phyloP scores from a whole-genome alignment of 2,329 filamentous ascomycete genomes.

The Cladophialophora yegresii region DNA sequence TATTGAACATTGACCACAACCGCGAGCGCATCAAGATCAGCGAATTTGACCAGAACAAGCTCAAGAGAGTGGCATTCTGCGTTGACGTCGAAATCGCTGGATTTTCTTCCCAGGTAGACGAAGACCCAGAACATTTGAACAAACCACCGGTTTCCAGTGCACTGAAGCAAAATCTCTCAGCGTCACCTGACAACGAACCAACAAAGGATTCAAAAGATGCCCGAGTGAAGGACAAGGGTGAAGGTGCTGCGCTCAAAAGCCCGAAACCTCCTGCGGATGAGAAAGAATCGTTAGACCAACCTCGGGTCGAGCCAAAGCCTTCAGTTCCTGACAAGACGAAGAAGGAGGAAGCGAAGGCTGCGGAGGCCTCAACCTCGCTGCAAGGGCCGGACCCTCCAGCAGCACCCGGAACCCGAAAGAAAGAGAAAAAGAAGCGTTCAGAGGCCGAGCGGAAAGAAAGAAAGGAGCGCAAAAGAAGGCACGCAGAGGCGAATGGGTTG shows the following conservation, averaged over 20 bases:
- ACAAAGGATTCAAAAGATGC: conserved; percentile 48
- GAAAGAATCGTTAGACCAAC: conserved; percentile 63
- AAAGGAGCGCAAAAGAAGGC: conserved; percentile 81
- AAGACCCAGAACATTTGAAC: conserved; percentile 50
- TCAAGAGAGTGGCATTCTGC: conserved; percentile 88
- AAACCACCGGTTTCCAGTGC: conserved; percentile 31
- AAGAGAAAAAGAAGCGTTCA: conserved; percentile 93
- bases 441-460: conserved; percentile 90
- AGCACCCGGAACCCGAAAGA: conserved; percentile 67
- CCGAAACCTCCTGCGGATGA: conserved; percentile 58
- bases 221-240: conserved; percentile 67
- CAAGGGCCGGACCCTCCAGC: conserved; percentile 38
- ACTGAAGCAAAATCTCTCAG: conserved; percentile 37
- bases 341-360: conserved; percentile 39
- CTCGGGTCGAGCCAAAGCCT: conserved; percentile 39
- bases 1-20: conserved; percentile 81
- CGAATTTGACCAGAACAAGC: conserved; percentile 76
- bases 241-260: conserved; percentile 72
- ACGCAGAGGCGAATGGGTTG: conserved; percentile 83
- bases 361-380: conserved; percentile 7
- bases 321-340: conserved; percentile 23
- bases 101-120: conserved; percentile 73
- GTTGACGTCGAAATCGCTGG: conserved; percentile 97
- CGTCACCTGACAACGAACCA: conserved; percentile 38
- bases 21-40: conserved; percentile 76